phyloP scores from a whole-genome alignment of 495 filamentous ascomycete species.

The Trichocladium uniseriatum region DNA sequence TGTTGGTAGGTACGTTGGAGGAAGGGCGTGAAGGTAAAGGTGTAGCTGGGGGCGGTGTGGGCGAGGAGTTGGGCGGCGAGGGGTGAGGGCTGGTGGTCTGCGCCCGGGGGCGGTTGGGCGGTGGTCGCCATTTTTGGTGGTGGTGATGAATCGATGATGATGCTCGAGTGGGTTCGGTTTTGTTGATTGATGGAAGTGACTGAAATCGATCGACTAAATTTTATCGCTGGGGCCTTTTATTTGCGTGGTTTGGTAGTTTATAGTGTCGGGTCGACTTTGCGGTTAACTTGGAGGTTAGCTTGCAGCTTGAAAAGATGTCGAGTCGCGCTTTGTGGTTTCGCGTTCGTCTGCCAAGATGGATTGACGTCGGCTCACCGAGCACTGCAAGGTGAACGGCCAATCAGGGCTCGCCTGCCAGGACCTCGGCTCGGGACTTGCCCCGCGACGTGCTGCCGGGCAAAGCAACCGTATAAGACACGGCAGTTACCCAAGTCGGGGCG shows the following conservation, averaged over 20 bases:
- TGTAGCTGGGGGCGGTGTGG: constrained; percentile 47
- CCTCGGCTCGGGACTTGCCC: constrained; percentile 23
- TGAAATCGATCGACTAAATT: too few species aligned
- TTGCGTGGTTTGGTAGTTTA: background rate
- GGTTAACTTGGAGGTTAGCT: background rate
- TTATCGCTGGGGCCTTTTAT: too few species aligned
- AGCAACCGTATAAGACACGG: too few species aligned
- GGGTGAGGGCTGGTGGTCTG: constrained; percentile 25
- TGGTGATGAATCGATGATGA: background rate
- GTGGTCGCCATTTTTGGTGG: constrained; percentile 6
- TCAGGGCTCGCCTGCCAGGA: background rate
- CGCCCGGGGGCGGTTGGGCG: background rate
- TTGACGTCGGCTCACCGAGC: constrained; percentile 13
- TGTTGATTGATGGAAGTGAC: background rate
- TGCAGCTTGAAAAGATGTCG: too few species aligned
- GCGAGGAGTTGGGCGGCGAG: constrained; percentile 39
- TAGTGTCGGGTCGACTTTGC: background rate
- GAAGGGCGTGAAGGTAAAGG: constrained; percentile 68
- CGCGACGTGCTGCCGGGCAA: constrained; percentile 5
- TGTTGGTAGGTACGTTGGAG: constrained; percentile 67
- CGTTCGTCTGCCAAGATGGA: constrained; percentile 8
- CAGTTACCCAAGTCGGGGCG: background rate
- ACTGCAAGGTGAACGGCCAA: constrained; percentile 21
- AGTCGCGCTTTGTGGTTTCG: background rate
- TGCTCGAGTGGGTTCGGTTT: background rate